These are phyloP conservation scores for Acer yangbiense DNA, from an alignment of 345 rosid species.

Conservation along the genomic window DNA sequence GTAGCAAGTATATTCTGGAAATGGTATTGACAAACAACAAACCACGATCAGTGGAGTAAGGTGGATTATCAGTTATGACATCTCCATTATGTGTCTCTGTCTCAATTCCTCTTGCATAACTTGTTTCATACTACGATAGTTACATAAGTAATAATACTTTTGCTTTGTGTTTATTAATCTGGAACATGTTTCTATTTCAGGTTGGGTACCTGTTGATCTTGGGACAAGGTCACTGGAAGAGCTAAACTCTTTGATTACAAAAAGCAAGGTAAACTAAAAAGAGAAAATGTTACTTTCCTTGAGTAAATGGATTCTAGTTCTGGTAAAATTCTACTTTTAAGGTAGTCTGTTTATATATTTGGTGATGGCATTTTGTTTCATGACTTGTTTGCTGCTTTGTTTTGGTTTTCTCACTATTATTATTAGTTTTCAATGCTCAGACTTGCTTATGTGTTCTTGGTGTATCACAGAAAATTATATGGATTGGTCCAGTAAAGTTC, in stretches of 20 bases:
- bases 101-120: not conserved
- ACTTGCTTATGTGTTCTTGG: constrained; percentile 3
- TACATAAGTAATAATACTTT: not conserved
- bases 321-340: not conserved
- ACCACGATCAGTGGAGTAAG: not conserved
- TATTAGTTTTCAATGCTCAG: constrained; percentile 12
- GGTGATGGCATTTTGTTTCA: not conserved
- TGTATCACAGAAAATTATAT: constrained; percentile 50
- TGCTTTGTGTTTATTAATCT: not conserved
- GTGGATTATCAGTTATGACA: not conserved
- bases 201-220: constrained; percentile 66
- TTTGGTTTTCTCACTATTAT: constrained; percentile 6
- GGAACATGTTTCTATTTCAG: constrained; percentile 31
- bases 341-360: constrained; percentile 1
- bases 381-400: not conserved
- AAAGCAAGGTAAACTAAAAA: constrained; percentile 50
- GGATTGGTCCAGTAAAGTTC: constrained; percentile 66
- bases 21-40: not conserved
- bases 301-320: not conserved
- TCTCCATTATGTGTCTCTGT: not conserved
- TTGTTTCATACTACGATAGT: not conserved
- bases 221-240: constrained; percentile 59
- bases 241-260: constrained; percentile 43
- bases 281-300: not conserved
- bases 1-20: not conserved